phyloP scores from a whole-genome alignment of 345 rosid species.

The Raphanus raphanistrum region DNA sequence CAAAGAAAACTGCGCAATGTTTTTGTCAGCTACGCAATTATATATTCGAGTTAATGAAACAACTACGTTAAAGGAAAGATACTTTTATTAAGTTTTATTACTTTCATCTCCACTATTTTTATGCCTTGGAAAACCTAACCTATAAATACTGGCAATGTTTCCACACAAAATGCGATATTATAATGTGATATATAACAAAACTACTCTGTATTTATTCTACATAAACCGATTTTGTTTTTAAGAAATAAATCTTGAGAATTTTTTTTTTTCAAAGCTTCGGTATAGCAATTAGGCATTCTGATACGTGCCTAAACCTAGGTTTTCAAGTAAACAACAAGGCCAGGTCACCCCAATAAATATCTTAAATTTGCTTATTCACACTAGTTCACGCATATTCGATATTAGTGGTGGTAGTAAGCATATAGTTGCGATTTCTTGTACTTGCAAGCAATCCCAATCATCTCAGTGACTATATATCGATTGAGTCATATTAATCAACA shows the following conservation, averaged over 20 bases:
- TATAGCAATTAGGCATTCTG: neutral
- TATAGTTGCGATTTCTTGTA: constrained; percentile 29
- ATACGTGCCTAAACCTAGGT: neutral
- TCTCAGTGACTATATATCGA: constrained; percentile 22
- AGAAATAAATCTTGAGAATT: no score
- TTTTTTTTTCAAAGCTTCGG: no score
- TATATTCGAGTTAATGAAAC: constrained; percentile 10
- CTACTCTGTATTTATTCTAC: neutral
- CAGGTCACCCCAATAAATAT: neutral
- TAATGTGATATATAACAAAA: neutral
- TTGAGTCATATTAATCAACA: constrained; percentile 18
- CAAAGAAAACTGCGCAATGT: constrained; percentile 1
- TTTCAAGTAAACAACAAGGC: neutral
- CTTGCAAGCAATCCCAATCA: constrained; percentile 36
- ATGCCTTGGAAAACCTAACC: constrained; percentile 11
- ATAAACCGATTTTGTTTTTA: neutral
- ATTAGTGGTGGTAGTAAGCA: constrained; percentile 22
- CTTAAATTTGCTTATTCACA: constrained; percentile 1
- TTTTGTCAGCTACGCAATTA: neutral
- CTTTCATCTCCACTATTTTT: neutral
- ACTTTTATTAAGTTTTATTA: neutral
- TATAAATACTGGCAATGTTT: neutral
- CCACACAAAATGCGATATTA: neutral
- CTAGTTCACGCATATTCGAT: constrained; percentile 16
- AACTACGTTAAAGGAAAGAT: constrained; percentile 14